Evolutionary conservation across 169 alveolate species (phyloP).

Genomic region (Plasmodium gaboni): DNA sequence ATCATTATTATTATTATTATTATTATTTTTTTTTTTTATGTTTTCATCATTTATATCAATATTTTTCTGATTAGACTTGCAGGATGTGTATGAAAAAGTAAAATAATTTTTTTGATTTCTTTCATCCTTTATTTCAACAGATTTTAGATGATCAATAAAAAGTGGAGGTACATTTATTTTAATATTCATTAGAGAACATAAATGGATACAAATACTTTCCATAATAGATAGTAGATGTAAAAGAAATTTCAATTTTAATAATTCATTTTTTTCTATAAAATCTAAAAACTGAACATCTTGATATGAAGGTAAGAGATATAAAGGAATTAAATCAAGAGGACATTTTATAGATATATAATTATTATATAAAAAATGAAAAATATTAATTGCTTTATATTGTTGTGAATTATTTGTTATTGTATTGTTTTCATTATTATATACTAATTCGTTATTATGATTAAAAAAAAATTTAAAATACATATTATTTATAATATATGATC

Average conservation of each 20-base stretch:
- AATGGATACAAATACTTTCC: constrained; percentile 26
- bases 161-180: constrained; percentile 2
- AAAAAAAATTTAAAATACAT: constrained; percentile 14
- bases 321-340: constrained; percentile 26
- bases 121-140: constrained; percentile 46
- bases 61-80: neutral
- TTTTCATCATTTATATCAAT: neutral
- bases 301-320: constrained; percentile 18
- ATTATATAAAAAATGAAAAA: constrained; percentile 10
- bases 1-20: no score
- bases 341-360: constrained; percentile 27
- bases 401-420: neutral
- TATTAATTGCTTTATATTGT: constrained; percentile 3
- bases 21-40: neutral
- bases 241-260: constrained; percentile 44
- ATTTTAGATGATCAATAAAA: constrained; percentile 25
- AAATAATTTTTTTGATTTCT: constrained; percentile 12
- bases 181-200: constrained; percentile 31
- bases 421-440: constrained; percentile 17
- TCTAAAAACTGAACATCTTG: constrained; percentile 17
- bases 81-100: constrained; percentile 44
- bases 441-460: constrained; percentile 4
- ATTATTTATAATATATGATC: constrained; percentile 35
- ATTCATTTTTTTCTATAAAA: constrained; percentile 32
- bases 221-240: constrained; percentile 50